Evolutionary conservation across 441 rosid species (phyloP), one percentile per base, ranked within the genome.

Genomic region (Cnidoscolus chayamansa): DNA sequence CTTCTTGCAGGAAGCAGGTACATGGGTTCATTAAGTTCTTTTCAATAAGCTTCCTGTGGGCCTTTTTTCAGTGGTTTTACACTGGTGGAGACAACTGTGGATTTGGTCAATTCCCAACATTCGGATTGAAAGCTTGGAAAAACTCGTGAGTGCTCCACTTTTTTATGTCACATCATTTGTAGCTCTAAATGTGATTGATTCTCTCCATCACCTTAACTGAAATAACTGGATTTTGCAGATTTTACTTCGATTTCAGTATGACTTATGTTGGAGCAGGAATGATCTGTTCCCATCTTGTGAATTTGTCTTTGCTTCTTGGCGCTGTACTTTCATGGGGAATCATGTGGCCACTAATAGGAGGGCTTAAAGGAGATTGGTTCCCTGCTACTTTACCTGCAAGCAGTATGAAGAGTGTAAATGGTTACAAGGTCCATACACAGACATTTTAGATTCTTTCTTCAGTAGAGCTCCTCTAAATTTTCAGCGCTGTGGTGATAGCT

Each of bases 261-360:
- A 91, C 98, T 31, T 94, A 94, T 51, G 68, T 94, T 0, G 97
- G 98, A 56, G 97, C 96, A 2, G 98, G 98, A 61, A 91, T 94
- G 97, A 94, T 94, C 49, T 91, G 97, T 73, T 87, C 98, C n/a
- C 97, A 94, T 82, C 82, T 90, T 19, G 97, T 94, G 79, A 94
- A 90, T 73, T 78, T 89, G 72, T 94, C 97, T 16, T 75, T 92
- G 80, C 97, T 91, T 45, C 82, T 92, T 0, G 98, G 98, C 15
- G 97, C 95, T 0, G 81, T 94, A 16, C 88, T 92, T 67, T 94
- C 98, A 0, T 92, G 93, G 93, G 98, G 97, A 72, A 68, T 94
- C 5, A 92, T 89, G 97, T 94, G 98, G 98, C 97, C 98, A 11
- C 77, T 90, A 3, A 90, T 94, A 43, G 71, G 78, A 0, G 76